Evolutionary conservation across 257 asterid genomes (phyloP), one percentile per base, ranked within the genome.

Genomic region (Scutellaria barbata): DNA sequence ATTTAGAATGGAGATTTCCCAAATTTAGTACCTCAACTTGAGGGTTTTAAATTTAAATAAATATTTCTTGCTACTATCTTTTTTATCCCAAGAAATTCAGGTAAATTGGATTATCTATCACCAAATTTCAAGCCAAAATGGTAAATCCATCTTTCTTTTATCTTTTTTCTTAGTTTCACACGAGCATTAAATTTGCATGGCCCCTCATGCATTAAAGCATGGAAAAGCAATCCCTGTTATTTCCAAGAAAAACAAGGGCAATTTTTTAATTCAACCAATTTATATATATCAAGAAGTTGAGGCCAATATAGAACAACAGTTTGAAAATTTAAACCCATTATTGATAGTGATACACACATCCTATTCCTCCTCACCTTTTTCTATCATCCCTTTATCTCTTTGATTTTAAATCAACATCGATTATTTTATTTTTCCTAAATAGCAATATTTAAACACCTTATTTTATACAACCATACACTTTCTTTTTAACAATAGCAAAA

Each of bases 191-290:
- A 82, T 82, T 77, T 77, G 82, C 78, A 63, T 81, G 92, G 89
- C 79, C 97, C 83, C 84, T 79, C 86, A 50, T 73, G 77, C 83
- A 82, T 84, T 77, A 87, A 88, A 75, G 87, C 76, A 48, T 62
- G 83, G 75, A 75, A 80, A 77, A 69, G 64, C 57, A 62, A 68
- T 63, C 56, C 48, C 9, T 52, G 82, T 73, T 71, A 84, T 63
- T 77, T 75, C 47, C 60, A 37, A 54, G 55, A 74, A 81, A 81
- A 53, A 43, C 11, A 58, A 72, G 76, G 89, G 81, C 72, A 83
- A 25, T 73, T 75, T n/a, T 74, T 37, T 8, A 22, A 13, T 45
- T 45, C 13, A 40, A 37, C 56, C 43, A 73, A 53, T 77, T 55
- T 82, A 77, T 78, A 82, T 52, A 81, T 78, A 64, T 60, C 80